Base-by-base conservation (phyloP, 176 grass and related monocot species). In the Thalia dealbata region DNA sequence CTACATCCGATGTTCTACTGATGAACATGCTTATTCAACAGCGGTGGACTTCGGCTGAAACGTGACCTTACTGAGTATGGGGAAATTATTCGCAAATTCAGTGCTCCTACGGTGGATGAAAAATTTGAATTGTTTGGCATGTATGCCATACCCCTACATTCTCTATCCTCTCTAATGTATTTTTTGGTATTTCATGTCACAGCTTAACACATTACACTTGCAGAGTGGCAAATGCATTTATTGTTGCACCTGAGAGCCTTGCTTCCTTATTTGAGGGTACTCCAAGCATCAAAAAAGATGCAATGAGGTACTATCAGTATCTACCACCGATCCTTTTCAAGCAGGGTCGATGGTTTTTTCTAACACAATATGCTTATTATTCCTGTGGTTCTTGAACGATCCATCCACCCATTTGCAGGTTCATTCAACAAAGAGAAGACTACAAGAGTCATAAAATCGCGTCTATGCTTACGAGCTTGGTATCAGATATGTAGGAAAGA, bases 51-150 rank as follows among this genome's bases (percentile, higher is more conserved):
- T 64, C 81, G 95, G 56, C 71, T 99, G 81, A 99, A 99, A 78
- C 95, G 95, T 91, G 95, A 99, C 74, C 93, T 99, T 76, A 99
- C 95, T 6, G 95, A 99, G 61, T 99, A 99, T 56, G 95, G 95
- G 50, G 95, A 99, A 56, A 93, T 99, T 76, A 85, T 99, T 74
- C 95, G 95, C 59, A 91, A 90, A 79, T 99, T 99, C 70, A 99
- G 82, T 78, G 85, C 90, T 22, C 95, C 95, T 8, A 88, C 95
- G 14, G 85, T 99, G 77, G 95, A 99, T 62, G 95, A 99, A 82
- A 99, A 93, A 72, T 99, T 99, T 65, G 95, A 99, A 88, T 81
- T 81, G 10, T 84, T 93, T 84, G 90, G 95, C 86, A 99, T 99
- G 95, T 99, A 88, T 83, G 87, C 81, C 8, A 42, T 55, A 74